Conservation (phyloP, 345 rosid species). For the Barbarea vulgaris region DNA sequence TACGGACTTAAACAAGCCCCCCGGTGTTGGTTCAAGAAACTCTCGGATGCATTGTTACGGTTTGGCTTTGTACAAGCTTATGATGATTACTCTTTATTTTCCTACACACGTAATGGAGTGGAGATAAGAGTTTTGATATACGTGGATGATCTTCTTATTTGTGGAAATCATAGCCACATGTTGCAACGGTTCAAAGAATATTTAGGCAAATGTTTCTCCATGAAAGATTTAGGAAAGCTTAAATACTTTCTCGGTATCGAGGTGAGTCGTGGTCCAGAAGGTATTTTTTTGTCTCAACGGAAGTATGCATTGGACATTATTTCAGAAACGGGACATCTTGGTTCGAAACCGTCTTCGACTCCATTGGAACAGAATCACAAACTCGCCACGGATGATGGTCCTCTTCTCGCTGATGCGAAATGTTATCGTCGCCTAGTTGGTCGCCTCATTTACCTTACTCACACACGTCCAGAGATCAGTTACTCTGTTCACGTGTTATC, state of each 20-base stretch:
- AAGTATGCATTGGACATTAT: neutral
- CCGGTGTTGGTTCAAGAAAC: too few species aligned
- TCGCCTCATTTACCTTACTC: too few species aligned
- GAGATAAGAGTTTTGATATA: too few species aligned
- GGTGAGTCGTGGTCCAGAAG: neutral
- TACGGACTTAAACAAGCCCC: too few species aligned
- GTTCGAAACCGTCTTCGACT: accelerated
- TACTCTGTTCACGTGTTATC: too few species aligned
- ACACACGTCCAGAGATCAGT: too few species aligned
- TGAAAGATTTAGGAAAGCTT: neutral
- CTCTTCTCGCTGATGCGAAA: neutral
- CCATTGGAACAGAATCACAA: neutral
- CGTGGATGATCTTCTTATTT: too few species aligned
- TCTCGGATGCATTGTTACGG: too few species aligned
- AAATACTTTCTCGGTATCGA: neutral
- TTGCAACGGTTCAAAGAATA: neutral
- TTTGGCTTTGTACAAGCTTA: too few species aligned
- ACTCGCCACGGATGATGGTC: neutral
- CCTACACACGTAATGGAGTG: too few species aligned
- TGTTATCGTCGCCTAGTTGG: neutral
- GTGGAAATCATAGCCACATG: neutral
- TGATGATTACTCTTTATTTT: too few species aligned
- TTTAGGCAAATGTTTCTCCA: neutral
- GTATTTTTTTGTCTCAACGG: neutral
- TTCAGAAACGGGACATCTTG: neutral